Conservation (phyloP, 2,329 filamentous ascomycete species). For the Reticulascus tulasneorum region DNA sequence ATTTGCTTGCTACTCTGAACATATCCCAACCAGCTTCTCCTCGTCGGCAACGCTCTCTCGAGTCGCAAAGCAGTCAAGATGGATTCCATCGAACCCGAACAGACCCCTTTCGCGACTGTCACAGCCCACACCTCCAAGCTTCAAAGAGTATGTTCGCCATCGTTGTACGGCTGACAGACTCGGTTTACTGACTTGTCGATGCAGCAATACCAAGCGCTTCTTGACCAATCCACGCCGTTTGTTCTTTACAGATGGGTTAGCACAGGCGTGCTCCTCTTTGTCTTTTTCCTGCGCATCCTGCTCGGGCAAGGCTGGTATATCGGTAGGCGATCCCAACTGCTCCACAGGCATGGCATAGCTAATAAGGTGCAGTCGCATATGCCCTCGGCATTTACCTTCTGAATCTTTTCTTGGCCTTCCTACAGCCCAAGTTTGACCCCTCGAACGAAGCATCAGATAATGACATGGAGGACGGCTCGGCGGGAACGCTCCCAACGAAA, state of each 20-base stretch:
- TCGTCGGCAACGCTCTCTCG: neutral
- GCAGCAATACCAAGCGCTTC: slow-evolving; percentile 88
- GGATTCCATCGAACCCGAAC: slow-evolving; percentile 83
- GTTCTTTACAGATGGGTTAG: slow-evolving; percentile 85
- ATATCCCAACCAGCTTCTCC: neutral
- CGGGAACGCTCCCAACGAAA: slow-evolving; percentile 82
- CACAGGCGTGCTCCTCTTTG: slow-evolving; percentile 68
- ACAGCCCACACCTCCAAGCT: slow-evolving; percentile 76
- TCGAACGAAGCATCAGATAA: slow-evolving; percentile 87
- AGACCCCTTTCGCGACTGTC: slow-evolving; percentile 88
- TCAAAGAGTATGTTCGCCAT: slow-evolving; percentile 55
- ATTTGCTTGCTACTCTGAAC: neutral
- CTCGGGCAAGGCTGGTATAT: slow-evolving; percentile 98
- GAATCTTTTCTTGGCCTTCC: slow-evolving; percentile 97
- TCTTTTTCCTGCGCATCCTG: slow-evolving; percentile 89
- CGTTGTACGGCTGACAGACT: neutral
- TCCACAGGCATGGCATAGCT: too few species aligned
- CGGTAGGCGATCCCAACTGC: too few species aligned
- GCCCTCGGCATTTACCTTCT: slow-evolving; percentile 97
- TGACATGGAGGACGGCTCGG: slow-evolving; percentile 90
- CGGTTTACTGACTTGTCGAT: slow-evolving; percentile 16
- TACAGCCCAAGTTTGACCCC: slow-evolving; percentile 97
- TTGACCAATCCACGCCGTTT: slow-evolving; percentile 90
- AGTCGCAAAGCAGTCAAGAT: slow-evolving; percentile 41
- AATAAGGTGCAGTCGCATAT: too few species aligned